Conservation (phyloP, 1,139 yeast species). For the Yamadazyma pseudoaaseri region DNA sequence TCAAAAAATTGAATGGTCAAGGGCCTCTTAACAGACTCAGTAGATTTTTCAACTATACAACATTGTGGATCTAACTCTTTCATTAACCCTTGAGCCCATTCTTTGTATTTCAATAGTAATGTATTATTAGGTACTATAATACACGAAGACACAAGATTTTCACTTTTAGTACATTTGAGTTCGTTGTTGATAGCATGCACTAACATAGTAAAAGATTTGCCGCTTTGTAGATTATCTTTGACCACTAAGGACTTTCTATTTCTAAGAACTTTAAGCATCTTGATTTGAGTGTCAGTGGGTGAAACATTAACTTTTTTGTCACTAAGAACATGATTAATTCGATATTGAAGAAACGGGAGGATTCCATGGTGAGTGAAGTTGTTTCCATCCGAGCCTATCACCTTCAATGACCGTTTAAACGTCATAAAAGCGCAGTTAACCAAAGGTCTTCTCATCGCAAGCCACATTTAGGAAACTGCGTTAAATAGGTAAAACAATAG, state of each 20-base stretch:
- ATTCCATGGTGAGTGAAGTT: constrained; percentile 26
- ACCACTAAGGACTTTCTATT: constrained; percentile 18
- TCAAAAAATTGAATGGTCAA: constrained; percentile 19
- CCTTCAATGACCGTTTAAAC: background rate
- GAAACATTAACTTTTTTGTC: constrained; percentile 13
- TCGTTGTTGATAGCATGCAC: constrained; percentile 23
- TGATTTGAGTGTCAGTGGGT: constrained; percentile 26
- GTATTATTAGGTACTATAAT: constrained; percentile 30
- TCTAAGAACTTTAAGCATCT: constrained; percentile 18
- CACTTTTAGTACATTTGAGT: constrained; percentile 3
- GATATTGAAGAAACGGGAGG: constrained; percentile 27
- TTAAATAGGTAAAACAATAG: too few relatives aligned
- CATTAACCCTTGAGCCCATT: constrained; percentile 14
- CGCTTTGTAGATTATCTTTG: constrained; percentile 17
- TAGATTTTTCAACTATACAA: constrained; percentile 14
- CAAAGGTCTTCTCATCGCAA: too few relatives aligned
- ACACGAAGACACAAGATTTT: constrained; percentile 7
- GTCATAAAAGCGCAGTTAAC: too few relatives aligned
- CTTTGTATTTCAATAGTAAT: constrained; percentile 20
- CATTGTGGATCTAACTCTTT: constrained; percentile 22
- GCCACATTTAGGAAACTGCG: too few relatives aligned
- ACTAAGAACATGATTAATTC: constrained; percentile 18
- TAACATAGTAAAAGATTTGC: constrained; percentile 26
- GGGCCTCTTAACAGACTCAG: constrained; percentile 17
- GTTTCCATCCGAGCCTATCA: constrained; percentile 2